Evolutionary conservation across 768 basidiomycete species (phyloP).

Genomic region (Austroboletus eburneus): DNA sequence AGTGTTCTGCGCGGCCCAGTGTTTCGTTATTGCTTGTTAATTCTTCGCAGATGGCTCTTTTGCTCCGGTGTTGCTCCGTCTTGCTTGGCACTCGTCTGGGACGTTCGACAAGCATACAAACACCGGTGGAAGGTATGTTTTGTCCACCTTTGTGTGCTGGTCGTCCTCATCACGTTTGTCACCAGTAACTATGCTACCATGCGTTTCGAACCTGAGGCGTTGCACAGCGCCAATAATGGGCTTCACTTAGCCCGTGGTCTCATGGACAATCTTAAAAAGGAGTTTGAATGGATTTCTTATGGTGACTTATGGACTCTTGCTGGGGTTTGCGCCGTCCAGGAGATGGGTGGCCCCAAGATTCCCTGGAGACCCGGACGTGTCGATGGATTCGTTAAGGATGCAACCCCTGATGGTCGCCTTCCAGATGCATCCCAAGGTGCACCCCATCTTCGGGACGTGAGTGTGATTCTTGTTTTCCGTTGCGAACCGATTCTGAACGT

Average conservation of each 20-base stretch:
- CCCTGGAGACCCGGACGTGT: slow-evolving; percentile 93
- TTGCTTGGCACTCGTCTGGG: slow-evolving; percentile 93
- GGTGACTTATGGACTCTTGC: slow-evolving; percentile 97
- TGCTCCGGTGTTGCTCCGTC: slow-evolving; percentile 81
- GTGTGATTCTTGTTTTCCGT: slow-evolving; percentile 7
- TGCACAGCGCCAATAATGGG: slow-evolving; percentile 82
- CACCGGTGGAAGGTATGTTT: slow-evolving; percentile 71
- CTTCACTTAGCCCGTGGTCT: slow-evolving; percentile 73
- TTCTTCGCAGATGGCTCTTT: slow-evolving; percentile 71
- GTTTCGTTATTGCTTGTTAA: slow-evolving; percentile 1
- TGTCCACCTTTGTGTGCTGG: background rate
- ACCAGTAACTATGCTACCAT: slow-evolving; percentile 96
- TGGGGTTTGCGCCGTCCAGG: slow-evolving; percentile 88
- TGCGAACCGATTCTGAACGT: background rate
- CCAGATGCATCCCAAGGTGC: slow-evolving; percentile 83
- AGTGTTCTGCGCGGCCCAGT: background rate
- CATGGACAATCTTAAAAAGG: slow-evolving; percentile 83
- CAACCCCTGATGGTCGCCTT: slow-evolving; percentile 84
- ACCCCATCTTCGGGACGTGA: slow-evolving; percentile 77
- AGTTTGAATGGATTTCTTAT: slow-evolving; percentile 93
- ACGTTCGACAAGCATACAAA: slow-evolving; percentile 81
- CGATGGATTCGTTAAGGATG: slow-evolving; percentile 73
- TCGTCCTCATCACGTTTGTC: slow-evolving; percentile 5
- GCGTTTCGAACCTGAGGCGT: slow-evolving; percentile 89
- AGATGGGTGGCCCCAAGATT: slow-evolving; percentile 89